Evolutionary conservation across 2,329 filamentous ascomycete species (phyloP), one percentile per base, ranked within the genome.

Genomic region (Nakataea oryzae): DNA sequence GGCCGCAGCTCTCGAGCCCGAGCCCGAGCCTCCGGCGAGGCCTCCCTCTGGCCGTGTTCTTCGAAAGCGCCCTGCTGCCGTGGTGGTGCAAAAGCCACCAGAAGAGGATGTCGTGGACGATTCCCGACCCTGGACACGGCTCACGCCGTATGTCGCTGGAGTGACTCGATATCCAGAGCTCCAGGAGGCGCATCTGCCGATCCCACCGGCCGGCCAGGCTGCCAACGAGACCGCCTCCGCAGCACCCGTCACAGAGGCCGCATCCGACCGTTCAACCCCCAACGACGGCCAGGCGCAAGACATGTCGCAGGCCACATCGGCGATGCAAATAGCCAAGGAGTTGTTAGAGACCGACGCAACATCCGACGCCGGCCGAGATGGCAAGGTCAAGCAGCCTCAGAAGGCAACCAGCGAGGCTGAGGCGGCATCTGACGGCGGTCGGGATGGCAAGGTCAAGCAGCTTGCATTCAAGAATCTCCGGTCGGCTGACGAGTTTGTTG

Each of bases 391-490:
- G 6, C 3, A 9, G 41, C 54, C 14, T 24, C 60, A 62, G 6
- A 55, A 47, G 9, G 28, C 21, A 58, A 58, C 26, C 2, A 61
- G 54, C 3, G 59, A 59, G 13, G 34, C 27, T 13, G 59, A 59
- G 2, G 26, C 55, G 17, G 41, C 24, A 4, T 27, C 54, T 5
- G 54, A 56, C 12, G 27, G n/a, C 54, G 24, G 24, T 28, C 32
- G n/a, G 57, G 24, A 26, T 29, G 27, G 27, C 24, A 56, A 56
- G 41, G 21, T 50, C 28, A 50, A 54, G 24, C 59, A 61, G 26
- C 34, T 27, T 66, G 69, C 70, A 3, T 85, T 81, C 68, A 76
- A 76, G 59, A 81, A 82, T 68, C 71, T 84, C 9, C 77, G 80
- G 32, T 75, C 82, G 55, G 73, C 80, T 0, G 75, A 80, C 3